Evolutionary conservation across 2,329 filamentous ascomycete species (phyloP), one percentile per base, ranked within the genome.

Genomic region (Clarireedia homoeocarpa): DNA sequence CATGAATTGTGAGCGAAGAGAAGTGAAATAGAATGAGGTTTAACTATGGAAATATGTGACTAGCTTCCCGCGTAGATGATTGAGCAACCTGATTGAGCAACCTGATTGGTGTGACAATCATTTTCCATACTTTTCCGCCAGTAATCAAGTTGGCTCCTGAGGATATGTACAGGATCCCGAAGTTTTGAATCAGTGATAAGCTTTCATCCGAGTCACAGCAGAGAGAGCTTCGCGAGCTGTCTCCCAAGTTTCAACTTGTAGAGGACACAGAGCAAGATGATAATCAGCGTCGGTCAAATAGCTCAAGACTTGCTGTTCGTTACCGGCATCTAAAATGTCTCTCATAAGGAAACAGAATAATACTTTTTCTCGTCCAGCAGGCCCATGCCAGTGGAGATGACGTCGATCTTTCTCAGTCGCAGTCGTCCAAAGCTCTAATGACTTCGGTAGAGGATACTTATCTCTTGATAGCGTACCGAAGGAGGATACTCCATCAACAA

Each of bases 361-460:
- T n/a, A 42, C 51, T 15, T 53, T 53, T n/a, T 53, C 30, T 14
- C 51, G 51, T 15, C 51, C 51, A 26, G 42, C 30, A 38, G 51
- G 30, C 20, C 48, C 51, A 15, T 53, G 9, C 51, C 42, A 53
- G 20, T 53, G 51, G 24, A 53, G 51, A 38, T 6, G 36, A 7
- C 51, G 51, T 5, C 51, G 34, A n/a, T 53, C 51, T 20, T 53
- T 44, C 14, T 53, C 51, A 6, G 27, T 53, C 5, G 51, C 23
- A 14, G 30, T 30, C 1, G 17, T 48, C 42, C 51, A 53, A 10
- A 53, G 42, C 5, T 39, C 47, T 5, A 30, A 26, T 15, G 51
- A 48, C 10, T 53, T 53, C 38, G 51, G 51, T 12, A 53, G 10
- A 2, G 51, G 51, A 53, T 53, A 20, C 51, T 53, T 20, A 53